Percentiles rank a stretch among this genome's conserved stretches.
phyloP scores from a whole-genome alignment of 192 early-diverging fungal genomes.

The Radiomyces spectabilis region DNA sequence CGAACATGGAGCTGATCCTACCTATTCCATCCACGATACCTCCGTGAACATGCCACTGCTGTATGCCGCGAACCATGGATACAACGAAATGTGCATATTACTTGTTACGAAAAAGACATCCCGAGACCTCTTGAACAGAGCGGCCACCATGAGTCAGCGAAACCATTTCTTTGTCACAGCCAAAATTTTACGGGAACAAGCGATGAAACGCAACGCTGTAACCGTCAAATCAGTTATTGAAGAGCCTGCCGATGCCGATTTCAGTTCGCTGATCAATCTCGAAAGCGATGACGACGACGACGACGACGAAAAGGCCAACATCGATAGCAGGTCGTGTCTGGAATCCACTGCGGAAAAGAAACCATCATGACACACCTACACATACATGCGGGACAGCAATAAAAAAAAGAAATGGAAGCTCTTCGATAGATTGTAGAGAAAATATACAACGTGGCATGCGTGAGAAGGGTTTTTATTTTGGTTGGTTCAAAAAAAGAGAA shows the following conservation, averaged over 20 bases:
- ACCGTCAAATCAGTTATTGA: not conserved
- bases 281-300: constrained; percentile 19
- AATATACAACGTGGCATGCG: not conserved
- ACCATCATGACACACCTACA: too few relatives aligned
- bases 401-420: not conserved
- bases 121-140: constrained; percentile 12
- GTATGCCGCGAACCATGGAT: constrained; percentile 31
- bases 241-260: not conserved
- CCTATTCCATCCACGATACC: not conserved
- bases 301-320: too few relatives aligned
- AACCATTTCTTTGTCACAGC: not conserved
- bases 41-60: constrained; percentile 22
- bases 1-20: constrained; percentile 22
- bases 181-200: not conserved
- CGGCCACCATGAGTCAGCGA: constrained; percentile 12
- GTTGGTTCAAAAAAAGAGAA: not conserved
- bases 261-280: constrained; percentile 3
- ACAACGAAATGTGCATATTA: constrained; percentile 22
- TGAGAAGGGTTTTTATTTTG: not conserved
- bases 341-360: too few relatives aligned
- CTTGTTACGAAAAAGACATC: constrained; percentile 22
- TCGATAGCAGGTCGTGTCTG: too few relatives aligned
- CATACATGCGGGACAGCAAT: too few relatives aligned
- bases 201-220: too few relatives aligned
- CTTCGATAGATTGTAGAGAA: too few relatives aligned